Conservation (phyloP, 805 yeast genomes). For the Hyphopichia homilentoma region DNA sequence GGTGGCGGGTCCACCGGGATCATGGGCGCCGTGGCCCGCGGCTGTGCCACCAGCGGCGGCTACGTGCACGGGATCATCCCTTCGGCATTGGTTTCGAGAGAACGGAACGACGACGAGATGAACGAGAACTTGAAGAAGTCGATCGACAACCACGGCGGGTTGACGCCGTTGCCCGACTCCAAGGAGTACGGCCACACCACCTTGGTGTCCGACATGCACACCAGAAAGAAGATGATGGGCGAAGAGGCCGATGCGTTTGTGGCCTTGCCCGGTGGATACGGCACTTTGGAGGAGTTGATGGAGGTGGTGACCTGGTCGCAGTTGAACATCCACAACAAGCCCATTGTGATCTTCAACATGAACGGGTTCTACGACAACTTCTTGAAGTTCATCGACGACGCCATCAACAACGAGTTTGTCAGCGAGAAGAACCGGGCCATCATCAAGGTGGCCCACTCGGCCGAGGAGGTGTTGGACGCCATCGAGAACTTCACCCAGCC, state of each 20-base stretch:
- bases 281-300: conserved; percentile 85
- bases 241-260: conserved; percentile 81
- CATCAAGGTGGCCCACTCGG: conserved; percentile 62
- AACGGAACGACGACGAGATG: conserved; percentile 48
- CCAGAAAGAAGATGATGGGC: conserved; percentile 84
- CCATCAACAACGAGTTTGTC: conserved; percentile 66
- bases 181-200: conserved; percentile 71
- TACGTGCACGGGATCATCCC: conserved; percentile 85
- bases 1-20: conserved; percentile 89
- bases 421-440: conserved; percentile 63
- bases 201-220: conserved; percentile 84
- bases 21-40: conserved; percentile 73
- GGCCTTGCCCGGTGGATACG: conserved; percentile 91
- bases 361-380: conserved; percentile 78
- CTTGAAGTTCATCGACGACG: conserved; percentile 54
- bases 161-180: conserved; percentile 60
- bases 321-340: conserved; percentile 79
- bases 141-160: conserved; percentile 62
- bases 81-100: conserved; percentile 72
- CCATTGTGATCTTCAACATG: conserved; percentile 72
- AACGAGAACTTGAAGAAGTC: conserved; percentile 48
- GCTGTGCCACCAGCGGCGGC: conserved; percentile 56
- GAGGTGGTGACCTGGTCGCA: conserved; percentile 91
- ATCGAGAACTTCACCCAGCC: conserved; percentile 63
- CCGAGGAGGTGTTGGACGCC: conserved; percentile 62